Evolutionary conservation across 805 yeast genomes (phyloP).

Genomic region (Candida dajiaensis): DNA sequence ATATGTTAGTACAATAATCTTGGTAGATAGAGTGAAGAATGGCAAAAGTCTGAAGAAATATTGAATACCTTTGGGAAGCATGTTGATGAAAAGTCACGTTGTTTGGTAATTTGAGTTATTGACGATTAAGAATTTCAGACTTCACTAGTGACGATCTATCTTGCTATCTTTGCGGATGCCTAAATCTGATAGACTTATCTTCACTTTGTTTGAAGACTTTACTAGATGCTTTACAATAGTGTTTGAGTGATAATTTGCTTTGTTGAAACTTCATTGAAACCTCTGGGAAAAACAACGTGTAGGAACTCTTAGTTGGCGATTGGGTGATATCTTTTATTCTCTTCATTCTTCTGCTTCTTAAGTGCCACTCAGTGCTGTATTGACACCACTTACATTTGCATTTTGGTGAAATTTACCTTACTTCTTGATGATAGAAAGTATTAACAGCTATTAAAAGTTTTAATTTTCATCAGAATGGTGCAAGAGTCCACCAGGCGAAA

Average conservation of each 20-base stretch:
- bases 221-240: too few relatives aligned
- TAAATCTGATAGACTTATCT: background rate
- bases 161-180: background rate
- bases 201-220: background rate
- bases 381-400: slow-evolving; percentile 38
- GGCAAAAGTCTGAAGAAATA: background rate
- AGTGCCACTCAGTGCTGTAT: background rate
- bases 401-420: slow-evolving; percentile 26
- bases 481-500: background rate
- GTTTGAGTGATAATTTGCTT: background rate
- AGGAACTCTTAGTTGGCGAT: background rate
- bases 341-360: slow-evolving; percentile 1
- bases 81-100: background rate
- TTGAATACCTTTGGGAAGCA: background rate
- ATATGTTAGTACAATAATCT: slow-evolving; percentile 10
- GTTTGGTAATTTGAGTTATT: too few relatives aligned
- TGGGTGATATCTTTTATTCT: background rate
- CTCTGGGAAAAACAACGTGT: background rate
- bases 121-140: too few relatives aligned
- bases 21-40: background rate
- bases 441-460: slow-evolving; percentile 7
- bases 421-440: slow-evolving; percentile 3
- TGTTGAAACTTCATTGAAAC: background rate
- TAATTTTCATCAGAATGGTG: slow-evolving; percentile 3
- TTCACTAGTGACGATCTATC: too few relatives aligned